Base-by-base conservation (phyloP, 306 rosid species). In the Vigna angularis region DNA sequence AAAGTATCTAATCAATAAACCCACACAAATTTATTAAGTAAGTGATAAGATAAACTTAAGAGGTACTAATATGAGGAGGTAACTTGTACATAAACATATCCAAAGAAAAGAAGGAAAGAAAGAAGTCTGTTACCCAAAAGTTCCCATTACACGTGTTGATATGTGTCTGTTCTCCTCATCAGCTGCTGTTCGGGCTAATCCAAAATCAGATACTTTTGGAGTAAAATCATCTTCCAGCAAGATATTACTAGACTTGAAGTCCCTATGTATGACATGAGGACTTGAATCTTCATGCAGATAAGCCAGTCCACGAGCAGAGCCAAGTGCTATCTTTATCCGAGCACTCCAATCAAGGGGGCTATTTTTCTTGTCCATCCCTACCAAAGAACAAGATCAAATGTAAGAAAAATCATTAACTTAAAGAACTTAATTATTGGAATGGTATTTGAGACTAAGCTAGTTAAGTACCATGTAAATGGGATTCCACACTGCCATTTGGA, bases 71-170 rank as follows among this genome's bases (percentile, higher is more conserved):
- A 38, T n/a, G 44, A 44, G 47, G 50, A 63, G 38, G 64, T 55
- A 57, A 28, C 16, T 40, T n/a, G 79, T 20, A 36, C 2, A 58
- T 11, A 38, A 49, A 49, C 36, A 40, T 24, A 14, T 40, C 40
- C 70, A 44, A 62, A 38, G 5, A 53, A 53, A 61, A 26, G 18
- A 51, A 68, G 62, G 51, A 51, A 76, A 44, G 56, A 78, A 72
- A 79, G 79, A 77, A 72, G 50, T 12, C 69, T 15, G 47, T 58
- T 87, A 95, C 99, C 99, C 99, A 1, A 95, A 95, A 75, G 99
- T 95, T 85, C 99, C 99, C 99, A 95, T 95, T 79, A 95, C 99
- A 10, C 96, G 94, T 36, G 99, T 95, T 3, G 98, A 93, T 85
- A 95, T 90, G 77, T 95, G 98, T 58, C 85, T 84, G 82, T 81